phyloP scores from a whole-genome alignment of 2,329 filamentous ascomycete species.

The Periconia digitata region DNA sequence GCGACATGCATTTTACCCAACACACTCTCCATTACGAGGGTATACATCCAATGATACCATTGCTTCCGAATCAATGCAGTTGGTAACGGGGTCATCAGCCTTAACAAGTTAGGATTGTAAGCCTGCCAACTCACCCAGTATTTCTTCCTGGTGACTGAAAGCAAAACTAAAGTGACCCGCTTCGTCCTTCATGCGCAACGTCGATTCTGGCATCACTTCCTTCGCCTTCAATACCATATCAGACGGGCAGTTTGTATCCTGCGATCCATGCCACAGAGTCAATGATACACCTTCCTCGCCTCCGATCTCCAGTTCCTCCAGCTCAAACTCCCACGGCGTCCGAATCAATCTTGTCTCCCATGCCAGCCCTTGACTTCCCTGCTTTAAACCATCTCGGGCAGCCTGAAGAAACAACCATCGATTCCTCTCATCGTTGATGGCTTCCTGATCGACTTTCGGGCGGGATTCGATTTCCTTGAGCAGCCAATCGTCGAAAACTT shows the following conservation, averaged over 20 bases:
- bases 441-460: conserved; percentile 21
- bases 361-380: conserved; percentile 27
- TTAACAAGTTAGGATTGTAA: no score
- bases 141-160: conserved; percentile 22
- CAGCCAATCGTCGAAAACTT: conserved; percentile 27
- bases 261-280: conserved; percentile 37
- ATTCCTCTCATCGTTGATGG: conserved; percentile 21
- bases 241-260: conserved; percentile 31
- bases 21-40: no score
- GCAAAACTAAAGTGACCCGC: conserved; percentile 31
- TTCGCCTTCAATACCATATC: conserved; percentile 27
- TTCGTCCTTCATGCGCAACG: conserved; percentile 21
- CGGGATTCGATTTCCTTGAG: conserved; percentile 18
- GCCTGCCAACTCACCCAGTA: conserved; percentile 24
- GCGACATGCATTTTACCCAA: no score
- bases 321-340: conserved; percentile 35
- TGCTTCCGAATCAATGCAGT: no score
- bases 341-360: conserved; percentile 33
- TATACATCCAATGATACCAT: no score
- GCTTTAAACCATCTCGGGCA: conserved; percentile 27
- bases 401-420: conserved; percentile 28
- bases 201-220: conserved; percentile 22
- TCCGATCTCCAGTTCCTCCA: conserved; percentile 26
- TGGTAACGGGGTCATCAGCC: no score
- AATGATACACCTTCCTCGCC: conserved; percentile 18